phyloP scores from a whole-genome alignment of 2,329 filamentous ascomycete species.

The Exophiala calicioides region DNA sequence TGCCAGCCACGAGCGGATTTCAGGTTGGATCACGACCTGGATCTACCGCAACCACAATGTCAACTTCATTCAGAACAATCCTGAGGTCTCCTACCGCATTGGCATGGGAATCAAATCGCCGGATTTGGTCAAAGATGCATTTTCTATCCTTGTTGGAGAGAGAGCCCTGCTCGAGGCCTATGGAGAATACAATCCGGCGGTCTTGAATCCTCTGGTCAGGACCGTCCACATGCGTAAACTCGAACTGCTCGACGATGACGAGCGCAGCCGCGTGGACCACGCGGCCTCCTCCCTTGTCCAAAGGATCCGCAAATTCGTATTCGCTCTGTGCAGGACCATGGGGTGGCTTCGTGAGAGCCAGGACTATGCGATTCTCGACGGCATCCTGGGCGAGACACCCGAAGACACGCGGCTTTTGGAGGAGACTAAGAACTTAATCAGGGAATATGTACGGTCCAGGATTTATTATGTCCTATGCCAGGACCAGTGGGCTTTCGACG shows the following conservation, averaged over 20 bases:
- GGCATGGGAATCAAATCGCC: conserved; percentile 45
- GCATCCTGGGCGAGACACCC: conserved; percentile 22
- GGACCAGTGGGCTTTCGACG: conserved; percentile 2
- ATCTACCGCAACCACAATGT: conserved; percentile 57
- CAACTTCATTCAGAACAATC: conserved; percentile 63
- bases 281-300: conserved; percentile 57
- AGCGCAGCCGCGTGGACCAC: conserved; percentile 60
- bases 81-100: conserved; percentile 62
- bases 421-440: conserved; percentile 32
- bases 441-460: conserved; percentile 36
- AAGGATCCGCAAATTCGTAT: conserved; percentile 43
- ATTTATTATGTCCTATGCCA: conserved; percentile 33
- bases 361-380: conserved; percentile 36
- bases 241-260: conserved; percentile 56
- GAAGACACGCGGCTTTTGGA: conserved; percentile 24
- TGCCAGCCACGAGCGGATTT: conserved; percentile 36
- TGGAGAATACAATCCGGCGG: conserved; percentile 15
- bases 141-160: conserved; percentile 64
- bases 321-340: conserved; percentile 40
- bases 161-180: conserved; percentile 52
- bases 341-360: conserved; percentile 40
- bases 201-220: conserved; percentile 3
- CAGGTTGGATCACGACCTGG: conserved; percentile 59
- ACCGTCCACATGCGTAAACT: conserved; percentile 50
- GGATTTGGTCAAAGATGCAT: conserved; percentile 48